A percentile compares a stretch with the other conserved stretches of the same genome.
Evolutionary conservation across 495 filamentous ascomycete species (phyloP).

Genomic region (Aspergillus wentii): DNA sequence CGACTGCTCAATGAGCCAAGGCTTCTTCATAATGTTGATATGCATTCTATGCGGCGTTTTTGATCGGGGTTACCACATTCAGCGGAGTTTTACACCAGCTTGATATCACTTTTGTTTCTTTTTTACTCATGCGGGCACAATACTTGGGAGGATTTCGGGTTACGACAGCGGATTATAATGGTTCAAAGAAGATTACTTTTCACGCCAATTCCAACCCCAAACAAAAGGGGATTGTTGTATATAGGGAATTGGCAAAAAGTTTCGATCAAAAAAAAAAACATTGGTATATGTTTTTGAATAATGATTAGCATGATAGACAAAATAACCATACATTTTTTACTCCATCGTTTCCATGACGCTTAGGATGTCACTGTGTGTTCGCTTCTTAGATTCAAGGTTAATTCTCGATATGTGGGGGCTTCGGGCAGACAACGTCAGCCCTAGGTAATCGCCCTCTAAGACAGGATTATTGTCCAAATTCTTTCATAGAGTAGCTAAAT

Average conservation of each 20-base stretch:
- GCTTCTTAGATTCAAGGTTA: slow-evolving; percentile 1
- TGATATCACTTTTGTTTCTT: slow-evolving; percentile 8
- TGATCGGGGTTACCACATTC: slow-evolving; percentile 8
- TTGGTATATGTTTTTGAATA: slow-evolving; percentile 7
- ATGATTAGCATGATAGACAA: slow-evolving; percentile 16
- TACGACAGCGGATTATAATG: no score
- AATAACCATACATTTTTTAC: neutral
- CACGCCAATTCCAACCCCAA: neutral
- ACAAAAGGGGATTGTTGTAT: slow-evolving; percentile 12
- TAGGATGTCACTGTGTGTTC: neutral
- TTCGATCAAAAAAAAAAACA: neutral
- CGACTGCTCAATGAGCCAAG: slow-evolving; percentile 24
- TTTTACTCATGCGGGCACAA: slow-evolving; percentile 7
- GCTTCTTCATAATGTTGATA: slow-evolving; percentile 6
- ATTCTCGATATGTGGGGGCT: no score
- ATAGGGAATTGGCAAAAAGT: slow-evolving; percentile 10
- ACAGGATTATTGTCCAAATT: no score
- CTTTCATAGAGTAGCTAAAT: no score
- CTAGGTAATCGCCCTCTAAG: no score
- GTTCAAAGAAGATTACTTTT: no score
- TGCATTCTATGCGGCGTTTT: slow-evolving; percentile 19
- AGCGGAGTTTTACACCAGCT: slow-evolving; percentile 16
- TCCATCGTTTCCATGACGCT: neutral
- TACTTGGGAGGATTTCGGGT: slow-evolving; percentile 2
- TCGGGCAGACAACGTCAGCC: no score